Conservation (phyloP, 2,329 filamentous ascomycete species). For the Leptodontidium sp. region DNA sequence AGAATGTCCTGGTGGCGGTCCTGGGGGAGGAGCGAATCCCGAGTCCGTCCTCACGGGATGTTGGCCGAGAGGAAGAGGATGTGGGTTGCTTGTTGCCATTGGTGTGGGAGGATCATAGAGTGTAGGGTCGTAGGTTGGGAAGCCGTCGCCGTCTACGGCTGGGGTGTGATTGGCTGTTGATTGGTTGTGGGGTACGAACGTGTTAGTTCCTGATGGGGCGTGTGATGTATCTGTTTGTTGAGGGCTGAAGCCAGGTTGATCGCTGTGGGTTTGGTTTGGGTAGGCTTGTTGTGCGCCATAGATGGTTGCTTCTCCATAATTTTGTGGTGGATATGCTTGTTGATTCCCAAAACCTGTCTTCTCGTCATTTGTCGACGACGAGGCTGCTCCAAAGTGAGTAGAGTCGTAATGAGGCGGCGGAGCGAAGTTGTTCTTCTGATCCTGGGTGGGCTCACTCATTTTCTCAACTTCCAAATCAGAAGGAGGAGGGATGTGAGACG, state of each 20-base stretch:
- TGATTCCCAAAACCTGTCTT: constrained; percentile 11
- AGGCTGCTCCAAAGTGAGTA: neutral
- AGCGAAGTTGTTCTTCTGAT: constrained; percentile 25
- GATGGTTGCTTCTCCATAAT: neutral
- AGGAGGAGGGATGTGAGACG: constrained; percentile 73
- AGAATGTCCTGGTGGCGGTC: neutral
- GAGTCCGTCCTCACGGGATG: constrained; percentile 15
- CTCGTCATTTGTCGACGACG: constrained; percentile 6
- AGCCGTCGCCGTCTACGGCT: neutral
- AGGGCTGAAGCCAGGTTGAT: neutral
- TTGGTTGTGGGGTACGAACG: neutral
- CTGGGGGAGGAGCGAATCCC: constrained; percentile 17
- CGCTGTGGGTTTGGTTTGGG: neutral
- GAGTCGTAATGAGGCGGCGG: constrained; percentile 22
- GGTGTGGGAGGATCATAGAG: constrained; percentile 18
- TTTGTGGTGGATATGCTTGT: neutral
- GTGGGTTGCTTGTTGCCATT: neutral
- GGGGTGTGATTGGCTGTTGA: neutral
- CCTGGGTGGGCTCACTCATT: constrained; percentile 28
- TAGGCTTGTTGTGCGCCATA: neutral
- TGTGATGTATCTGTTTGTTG: neutral
- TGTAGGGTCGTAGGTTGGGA: constrained; percentile 11
- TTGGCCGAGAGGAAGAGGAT: constrained; percentile 9
- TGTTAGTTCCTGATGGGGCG: neutral
- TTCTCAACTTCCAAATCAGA: constrained; percentile 64